Base-by-base conservation (phyloP, 495 filamentous ascomycete genomes). In the Hyphodiscus hymeniophilus region DNA sequence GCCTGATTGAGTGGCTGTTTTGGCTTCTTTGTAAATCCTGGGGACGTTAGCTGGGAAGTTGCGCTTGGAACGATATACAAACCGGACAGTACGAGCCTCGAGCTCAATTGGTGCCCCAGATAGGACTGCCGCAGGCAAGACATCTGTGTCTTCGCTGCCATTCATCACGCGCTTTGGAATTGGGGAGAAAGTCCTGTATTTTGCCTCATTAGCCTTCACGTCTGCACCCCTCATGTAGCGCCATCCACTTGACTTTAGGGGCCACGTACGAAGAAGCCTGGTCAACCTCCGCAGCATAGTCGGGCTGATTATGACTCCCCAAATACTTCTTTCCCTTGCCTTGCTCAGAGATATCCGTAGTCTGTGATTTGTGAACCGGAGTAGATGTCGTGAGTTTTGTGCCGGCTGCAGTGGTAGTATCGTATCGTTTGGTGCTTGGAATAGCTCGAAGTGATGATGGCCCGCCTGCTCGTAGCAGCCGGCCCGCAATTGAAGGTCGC, bases 31-130 rank as follows among this genome's bases (percentile, higher is more conserved):
- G 72, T 82, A 96, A 66, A 98, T 98, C 41, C 90, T 94, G 56
- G 44, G 7, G n/a, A 35, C 32, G 49, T 56, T 47, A 62, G 55
- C 55, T 4, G 38, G 13, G 8, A 38, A 22, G 23, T 32, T 16
- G 21, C 3, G 8, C 20, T 53, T 18, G 28, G n/a, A 24, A 16
- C 34, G 20, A 32, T 20, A 13, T 18, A 7, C 30, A 17, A 38
- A 94, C 90, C 90, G 84, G 61, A 95, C 92, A 52, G 87, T 92
- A 48, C 92, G 77, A 38, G 89, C 88, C 67, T 96, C 89, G 4
- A 97, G 74, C 56, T 97, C 94, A 28, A 89, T 80, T 20, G 92
- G 92, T 35, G 92, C 94, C 26, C 92, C 92, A 11, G 92, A 97
- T 20, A 96, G 72, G 35, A 91, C 78, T 45, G 87, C 89, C 30